Percentiles rank a stretch among this genome's conserved stretches.
Conservation (phyloP, 148 eudicot genomes). For the Persicaria tinctoria region DNA sequence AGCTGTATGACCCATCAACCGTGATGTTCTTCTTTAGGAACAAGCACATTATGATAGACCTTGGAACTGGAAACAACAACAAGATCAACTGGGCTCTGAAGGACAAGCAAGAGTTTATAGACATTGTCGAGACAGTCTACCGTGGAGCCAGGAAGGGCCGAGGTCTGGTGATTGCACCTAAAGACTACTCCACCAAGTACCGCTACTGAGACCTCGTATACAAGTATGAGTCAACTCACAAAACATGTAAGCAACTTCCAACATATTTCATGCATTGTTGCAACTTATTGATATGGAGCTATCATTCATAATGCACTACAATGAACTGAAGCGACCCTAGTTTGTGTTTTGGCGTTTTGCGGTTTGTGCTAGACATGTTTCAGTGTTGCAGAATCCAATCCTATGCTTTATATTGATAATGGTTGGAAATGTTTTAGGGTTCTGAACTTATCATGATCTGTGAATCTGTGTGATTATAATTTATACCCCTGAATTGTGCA, state of each 20-base stretch:
- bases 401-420: neutral
- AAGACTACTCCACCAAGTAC: slow-evolving; percentile 14
- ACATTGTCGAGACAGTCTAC: slow-evolving; percentile 14
- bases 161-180: slow-evolving; percentile 14
- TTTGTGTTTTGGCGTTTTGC: neutral
- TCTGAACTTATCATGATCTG: neutral
- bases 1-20: slow-evolving; percentile 12
- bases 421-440: neutral
- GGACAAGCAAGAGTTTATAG: slow-evolving; percentile 14
- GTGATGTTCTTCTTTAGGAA: slow-evolving; percentile 14
- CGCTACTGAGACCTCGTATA: slow-evolving; percentile 4
- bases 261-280: neutral
- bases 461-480: too few relatives aligned
- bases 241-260: slow-evolving; percentile 1
- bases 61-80: slow-evolving; percentile 15
- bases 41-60: slow-evolving; percentile 15
- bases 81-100: slow-evolving; percentile 15
- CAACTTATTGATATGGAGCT: neutral
- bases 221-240: neutral
- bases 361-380: neutral
- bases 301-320: neutral
- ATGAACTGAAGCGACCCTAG: neutral
- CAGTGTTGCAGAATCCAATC: neutral
- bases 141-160: slow-evolving; percentile 14
- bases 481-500: too few relatives aligned